Conservation (phyloP, 2,329 filamentous ascomycete genomes). For the Colletotrichum phormii region DNA sequence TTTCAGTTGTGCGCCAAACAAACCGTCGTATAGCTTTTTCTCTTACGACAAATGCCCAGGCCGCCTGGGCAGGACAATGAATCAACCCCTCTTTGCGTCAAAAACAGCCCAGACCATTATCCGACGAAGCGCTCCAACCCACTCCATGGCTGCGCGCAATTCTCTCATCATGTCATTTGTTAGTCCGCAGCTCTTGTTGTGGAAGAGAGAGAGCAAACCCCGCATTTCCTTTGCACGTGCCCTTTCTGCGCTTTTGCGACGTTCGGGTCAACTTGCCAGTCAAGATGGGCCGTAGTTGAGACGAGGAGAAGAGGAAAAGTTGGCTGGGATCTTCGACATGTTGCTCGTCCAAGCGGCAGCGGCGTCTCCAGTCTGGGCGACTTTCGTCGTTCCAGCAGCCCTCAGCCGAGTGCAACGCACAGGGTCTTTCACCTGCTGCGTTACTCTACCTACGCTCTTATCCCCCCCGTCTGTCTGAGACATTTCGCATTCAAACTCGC, state of each 20-base stretch:
- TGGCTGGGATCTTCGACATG: neutral
- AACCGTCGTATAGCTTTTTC: neutral
- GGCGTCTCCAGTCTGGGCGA: neutral
- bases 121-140: slow-evolving; percentile 14
- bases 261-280: neutral
- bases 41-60: neutral
- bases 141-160: too few species aligned
- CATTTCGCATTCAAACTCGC: neutral
- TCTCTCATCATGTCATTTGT: neutral
- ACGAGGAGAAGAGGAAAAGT: neutral
- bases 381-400: neutral
- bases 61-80: neutral
- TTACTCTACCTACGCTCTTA: neutral
- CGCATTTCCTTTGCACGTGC: neutral
- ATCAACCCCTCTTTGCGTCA: slow-evolving; percentile 4
- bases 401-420: neutral
- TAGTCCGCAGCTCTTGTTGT: neutral
- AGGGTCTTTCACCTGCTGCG: neutral
- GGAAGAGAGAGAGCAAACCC: neutral
- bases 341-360: neutral
- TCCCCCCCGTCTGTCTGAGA: neutral
- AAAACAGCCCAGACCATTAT: slow-evolving; percentile 5
- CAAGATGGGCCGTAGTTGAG: neutral
- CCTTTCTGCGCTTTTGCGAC: neutral
- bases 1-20: neutral